Percentiles rank a stretch among this genome's conserved stretches.
Conservation (phyloP, 1,284 basidiomycete species). For the Golubevia sp. region DNA sequence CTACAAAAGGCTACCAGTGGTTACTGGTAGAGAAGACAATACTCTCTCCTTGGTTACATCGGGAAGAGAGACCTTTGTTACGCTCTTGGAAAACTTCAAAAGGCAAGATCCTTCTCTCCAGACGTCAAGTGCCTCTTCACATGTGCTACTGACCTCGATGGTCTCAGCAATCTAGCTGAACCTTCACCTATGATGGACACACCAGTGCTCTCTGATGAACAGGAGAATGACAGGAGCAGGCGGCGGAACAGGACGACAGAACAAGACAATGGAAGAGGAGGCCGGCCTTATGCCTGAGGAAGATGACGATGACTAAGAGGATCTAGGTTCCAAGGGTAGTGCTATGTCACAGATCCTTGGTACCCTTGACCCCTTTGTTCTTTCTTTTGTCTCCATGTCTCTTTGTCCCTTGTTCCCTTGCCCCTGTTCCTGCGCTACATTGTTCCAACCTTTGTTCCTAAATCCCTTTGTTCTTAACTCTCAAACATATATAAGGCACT, state of each 20-base stretch:
- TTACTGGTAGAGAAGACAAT: conserved; percentile 66
- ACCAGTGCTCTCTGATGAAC: not conserved
- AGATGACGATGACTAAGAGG: conserved; percentile 1
- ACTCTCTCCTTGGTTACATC: conserved; percentile 85
- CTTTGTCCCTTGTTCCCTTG: too few species aligned
- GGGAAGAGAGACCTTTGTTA: conserved; percentile 82
- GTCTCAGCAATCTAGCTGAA: not conserved
- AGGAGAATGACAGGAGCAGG: not conserved
- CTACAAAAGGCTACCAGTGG: conserved; percentile 90
- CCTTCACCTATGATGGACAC: not conserved
- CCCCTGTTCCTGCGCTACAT: too few species aligned
- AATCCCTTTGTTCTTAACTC: too few species aligned
- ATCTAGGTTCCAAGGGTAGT: conserved; percentile 12
- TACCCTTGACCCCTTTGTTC: too few species aligned
- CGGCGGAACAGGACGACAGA: not conserved
- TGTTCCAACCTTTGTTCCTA: too few species aligned
- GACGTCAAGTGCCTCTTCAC: conserved; percentile 46
- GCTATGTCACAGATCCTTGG: too few species aligned
- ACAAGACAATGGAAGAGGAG: not conserved
- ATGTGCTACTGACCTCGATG: not conserved
- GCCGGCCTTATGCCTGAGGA: not conserved
- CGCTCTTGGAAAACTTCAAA: conserved; percentile 72
- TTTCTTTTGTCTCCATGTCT: too few species aligned
- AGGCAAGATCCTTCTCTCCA: conserved; percentile 21
- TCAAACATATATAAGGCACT: too few species aligned